Percentiles rank a stretch among this genome's conserved stretches.
Conservation (phyloP, 2,329 filamentous ascomycete genomes). For the Chaetothyriales sp. region DNA sequence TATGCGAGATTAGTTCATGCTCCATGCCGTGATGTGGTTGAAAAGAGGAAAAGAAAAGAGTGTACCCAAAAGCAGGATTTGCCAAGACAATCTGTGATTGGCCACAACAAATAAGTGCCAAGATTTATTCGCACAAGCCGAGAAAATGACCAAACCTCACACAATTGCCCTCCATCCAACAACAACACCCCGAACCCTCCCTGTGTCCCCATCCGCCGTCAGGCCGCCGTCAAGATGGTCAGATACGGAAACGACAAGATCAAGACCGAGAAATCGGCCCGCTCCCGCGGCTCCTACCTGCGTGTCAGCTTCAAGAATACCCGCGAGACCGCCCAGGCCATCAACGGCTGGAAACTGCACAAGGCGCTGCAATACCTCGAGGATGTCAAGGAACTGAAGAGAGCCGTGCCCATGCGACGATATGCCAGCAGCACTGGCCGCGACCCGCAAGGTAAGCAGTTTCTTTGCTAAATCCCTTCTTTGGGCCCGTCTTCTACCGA, state of each 20-base stretch:
- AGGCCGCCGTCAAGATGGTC: neutral
- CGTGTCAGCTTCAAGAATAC: constrained; percentile 99
- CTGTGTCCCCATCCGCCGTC: neutral
- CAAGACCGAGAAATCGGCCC: constrained; percentile 86
- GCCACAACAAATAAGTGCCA: neutral
- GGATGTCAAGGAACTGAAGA: constrained; percentile 93
- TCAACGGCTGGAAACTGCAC: constrained; percentile 97
- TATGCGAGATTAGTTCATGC: neutral
- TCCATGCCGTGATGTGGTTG: neutral
- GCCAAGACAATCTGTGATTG: neutral
- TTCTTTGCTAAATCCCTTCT: too few species aligned
- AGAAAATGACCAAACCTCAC: neutral
- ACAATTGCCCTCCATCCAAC: neutral
- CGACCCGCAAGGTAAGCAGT: constrained; percentile 79
- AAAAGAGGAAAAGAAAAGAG: neutral
- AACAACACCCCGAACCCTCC: neutral
- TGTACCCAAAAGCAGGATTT: neutral
- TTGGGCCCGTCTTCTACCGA: too few species aligned
- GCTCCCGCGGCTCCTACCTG: constrained; percentile 95
- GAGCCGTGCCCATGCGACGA: constrained; percentile 96
- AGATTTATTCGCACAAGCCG: neutral
- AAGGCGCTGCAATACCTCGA: constrained; percentile 93
- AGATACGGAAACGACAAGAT: constrained; percentile 78
- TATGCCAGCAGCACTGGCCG: constrained; percentile 93
- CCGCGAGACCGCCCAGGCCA: constrained; percentile 96